These are phyloP conservation scores for Oryza australiensis DNA, from an alignment of 176 grass and related monocot genomes.

Conservation along the genomic window DNA sequence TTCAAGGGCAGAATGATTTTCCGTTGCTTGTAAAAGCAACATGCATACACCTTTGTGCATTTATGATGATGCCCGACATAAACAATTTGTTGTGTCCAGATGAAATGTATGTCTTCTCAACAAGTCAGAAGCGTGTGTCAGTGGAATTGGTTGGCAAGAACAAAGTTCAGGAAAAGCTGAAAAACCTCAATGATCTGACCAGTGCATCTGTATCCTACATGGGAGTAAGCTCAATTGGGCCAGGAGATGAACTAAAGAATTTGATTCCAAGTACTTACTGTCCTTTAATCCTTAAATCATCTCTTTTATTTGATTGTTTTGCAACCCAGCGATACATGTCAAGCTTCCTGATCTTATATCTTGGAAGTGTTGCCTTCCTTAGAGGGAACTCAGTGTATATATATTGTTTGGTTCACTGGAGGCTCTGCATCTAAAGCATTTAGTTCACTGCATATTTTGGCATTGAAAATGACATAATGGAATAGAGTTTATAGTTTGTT, in stretches of 20 bases:
- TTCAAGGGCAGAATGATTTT: not conserved
- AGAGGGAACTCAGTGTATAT: not conserved
- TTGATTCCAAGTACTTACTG: slow-evolving; percentile 62
- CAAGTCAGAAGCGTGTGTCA: slow-evolving; percentile 73
- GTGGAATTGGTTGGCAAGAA: slow-evolving; percentile 81
- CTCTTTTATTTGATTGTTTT: slow-evolving; percentile 3
- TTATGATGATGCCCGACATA: not conserved
- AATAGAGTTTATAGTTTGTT: not conserved
- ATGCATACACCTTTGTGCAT: not conserved
- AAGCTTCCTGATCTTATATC: not conserved
- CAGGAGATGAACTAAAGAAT: slow-evolving; percentile 50
- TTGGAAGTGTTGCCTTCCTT: not conserved
- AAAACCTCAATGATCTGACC: slow-evolving; percentile 57
- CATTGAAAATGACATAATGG: not conserved
- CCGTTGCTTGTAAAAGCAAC: not conserved
- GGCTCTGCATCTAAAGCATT: not conserved
- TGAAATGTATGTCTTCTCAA: slow-evolving; percentile 95
- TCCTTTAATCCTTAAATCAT: not conserved
- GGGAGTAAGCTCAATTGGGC: slow-evolving; percentile 72
- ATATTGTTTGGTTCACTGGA: not conserved
- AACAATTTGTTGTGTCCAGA: slow-evolving; percentile 44
- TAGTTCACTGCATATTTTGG: not conserved
- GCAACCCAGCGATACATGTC: not conserved
- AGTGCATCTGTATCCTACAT: slow-evolving; percentile 73
- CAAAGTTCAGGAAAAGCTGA: slow-evolving; percentile 92